Conservation (phyloP, 2,329 filamentous ascomycete genomes). For the Pyricularia sp. region DNA sequence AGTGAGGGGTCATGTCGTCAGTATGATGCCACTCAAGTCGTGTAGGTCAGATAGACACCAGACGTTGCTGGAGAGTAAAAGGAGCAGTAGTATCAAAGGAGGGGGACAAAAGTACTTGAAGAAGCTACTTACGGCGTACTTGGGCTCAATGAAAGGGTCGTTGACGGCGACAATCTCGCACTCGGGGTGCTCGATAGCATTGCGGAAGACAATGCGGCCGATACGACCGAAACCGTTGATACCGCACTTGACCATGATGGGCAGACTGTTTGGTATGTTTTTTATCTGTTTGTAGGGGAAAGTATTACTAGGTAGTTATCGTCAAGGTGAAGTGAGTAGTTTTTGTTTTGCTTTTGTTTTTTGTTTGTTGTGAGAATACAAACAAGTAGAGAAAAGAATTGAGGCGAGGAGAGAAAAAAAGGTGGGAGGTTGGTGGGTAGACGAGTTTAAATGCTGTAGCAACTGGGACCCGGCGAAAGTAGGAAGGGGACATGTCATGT, state of each 20-base stretch:
- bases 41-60: neutral
- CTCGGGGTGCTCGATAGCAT: slow-evolving; percentile 79
- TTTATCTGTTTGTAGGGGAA: slow-evolving; percentile 1
- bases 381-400: neutral
- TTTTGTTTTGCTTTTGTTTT: slow-evolving; percentile 1
- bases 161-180: slow-evolving; percentile 95
- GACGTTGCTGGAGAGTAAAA: neutral
- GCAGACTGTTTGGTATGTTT: slow-evolving; percentile 2
- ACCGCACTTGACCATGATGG: slow-evolving; percentile 61
- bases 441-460: neutral
- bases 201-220: slow-evolving; percentile 98
- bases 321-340: slow-evolving; percentile 2
- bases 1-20: slow-evolving; percentile 4
- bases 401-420: slow-evolving; percentile 2
- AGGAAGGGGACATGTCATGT: neutral
- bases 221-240: slow-evolving; percentile 99
- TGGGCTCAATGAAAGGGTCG: slow-evolving; percentile 96
- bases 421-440: neutral
- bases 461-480: neutral
- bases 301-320: slow-evolving; percentile 4
- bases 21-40: neutral
- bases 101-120: slow-evolving; percentile 3
- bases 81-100: slow-evolving; percentile 1
- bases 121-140: slow-evolving; percentile 75
- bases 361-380: slow-evolving; percentile 1